Conservation (phyloP, 495 filamentous ascomycete species). For the Daldinia grandis region DNA sequence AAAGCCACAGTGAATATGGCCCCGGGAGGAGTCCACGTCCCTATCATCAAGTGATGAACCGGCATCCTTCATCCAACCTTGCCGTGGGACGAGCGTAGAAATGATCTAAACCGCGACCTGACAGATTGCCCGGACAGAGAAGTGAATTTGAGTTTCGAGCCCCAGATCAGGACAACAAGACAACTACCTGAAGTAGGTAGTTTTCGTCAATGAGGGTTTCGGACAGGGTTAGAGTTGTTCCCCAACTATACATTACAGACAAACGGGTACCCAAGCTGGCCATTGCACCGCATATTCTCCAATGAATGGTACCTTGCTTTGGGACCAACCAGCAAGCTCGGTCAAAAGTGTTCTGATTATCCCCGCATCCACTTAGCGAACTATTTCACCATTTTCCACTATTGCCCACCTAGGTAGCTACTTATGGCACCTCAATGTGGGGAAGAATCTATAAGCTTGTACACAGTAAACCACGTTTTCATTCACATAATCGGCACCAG, state of each 20-base stretch:
- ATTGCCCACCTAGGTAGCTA: conserved; percentile 3
- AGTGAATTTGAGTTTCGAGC: background rate
- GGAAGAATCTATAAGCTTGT: conserved; percentile 23
- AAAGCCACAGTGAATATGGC: conserved; percentile 87
- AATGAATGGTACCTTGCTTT: background rate
- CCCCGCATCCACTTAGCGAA: conserved; percentile 34
- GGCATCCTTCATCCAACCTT: conserved; percentile 59
- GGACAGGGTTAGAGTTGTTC: background rate
- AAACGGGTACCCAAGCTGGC: background rate
- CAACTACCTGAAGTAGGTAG: background rate
- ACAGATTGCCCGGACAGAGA: background rate
- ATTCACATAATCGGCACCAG: conserved; percentile 37
- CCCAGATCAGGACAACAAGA: conserved; percentile 7
- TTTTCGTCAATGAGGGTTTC: background rate
- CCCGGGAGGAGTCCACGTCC: conserved; percentile 84
- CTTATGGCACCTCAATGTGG: conserved; percentile 39
- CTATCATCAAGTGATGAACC: conserved; percentile 83
- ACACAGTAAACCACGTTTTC: conserved; percentile 24
- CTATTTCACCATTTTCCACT: conserved; percentile 5
- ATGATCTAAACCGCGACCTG: background rate
- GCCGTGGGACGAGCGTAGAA: background rate
- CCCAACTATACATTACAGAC: background rate
- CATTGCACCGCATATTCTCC: conserved; percentile 4
- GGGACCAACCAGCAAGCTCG: background rate
- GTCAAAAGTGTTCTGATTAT: conserved; percentile 5